These are phyloP conservation scores for Candida dajiaensis DNA, from an alignment of 805 yeast genomes.

Conservation along the genomic window DNA sequence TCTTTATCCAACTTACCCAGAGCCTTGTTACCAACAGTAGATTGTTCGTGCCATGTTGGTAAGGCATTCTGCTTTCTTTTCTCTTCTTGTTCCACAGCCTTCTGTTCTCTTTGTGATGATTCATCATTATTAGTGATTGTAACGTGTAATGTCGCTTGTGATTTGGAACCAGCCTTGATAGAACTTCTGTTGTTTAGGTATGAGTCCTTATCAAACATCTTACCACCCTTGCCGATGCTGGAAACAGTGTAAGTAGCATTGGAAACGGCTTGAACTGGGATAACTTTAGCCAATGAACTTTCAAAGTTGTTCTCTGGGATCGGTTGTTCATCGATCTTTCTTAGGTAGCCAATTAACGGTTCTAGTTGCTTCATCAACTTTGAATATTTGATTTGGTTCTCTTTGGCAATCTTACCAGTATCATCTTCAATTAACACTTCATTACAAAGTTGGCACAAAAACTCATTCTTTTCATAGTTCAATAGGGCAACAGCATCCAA, in stretches of 20 bases:
- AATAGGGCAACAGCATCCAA: slow-evolving; percentile 81
- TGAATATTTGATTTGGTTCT: slow-evolving; percentile 77
- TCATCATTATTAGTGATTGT: slow-evolving; percentile 84
- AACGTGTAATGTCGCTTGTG: slow-evolving; percentile 85
- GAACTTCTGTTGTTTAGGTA: slow-evolving; percentile 34
- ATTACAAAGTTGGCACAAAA: slow-evolving; percentile 81
- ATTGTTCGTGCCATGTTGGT: slow-evolving; percentile 93
- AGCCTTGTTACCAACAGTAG: slow-evolving; percentile 76
- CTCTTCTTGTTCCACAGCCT: slow-evolving; percentile 60
- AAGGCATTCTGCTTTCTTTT: slow-evolving; percentile 85
- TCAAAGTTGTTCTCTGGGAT: slow-evolving; percentile 90
- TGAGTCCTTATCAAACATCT: slow-evolving; percentile 36
- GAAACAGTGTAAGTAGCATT: slow-evolving; percentile 65
- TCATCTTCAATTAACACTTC: slow-evolving; percentile 81
- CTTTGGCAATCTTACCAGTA: slow-evolving; percentile 71
- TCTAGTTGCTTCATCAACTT: slow-evolving; percentile 83
- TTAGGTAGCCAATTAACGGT: slow-evolving; percentile 77
- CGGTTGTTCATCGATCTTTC: slow-evolving; percentile 72
- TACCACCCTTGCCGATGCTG: slow-evolving; percentile 35
- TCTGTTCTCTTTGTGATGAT: slow-evolving; percentile 57
- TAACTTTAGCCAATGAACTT: slow-evolving; percentile 68
- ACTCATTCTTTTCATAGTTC: slow-evolving; percentile 74
- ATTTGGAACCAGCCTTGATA: slow-evolving; percentile 50
- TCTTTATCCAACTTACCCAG: slow-evolving; percentile 51
- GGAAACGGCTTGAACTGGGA: slow-evolving; percentile 76